Evolutionary conservation across 768 basidiomycete species (phyloP).

Genomic region (Phanerochaete carnosa): DNA sequence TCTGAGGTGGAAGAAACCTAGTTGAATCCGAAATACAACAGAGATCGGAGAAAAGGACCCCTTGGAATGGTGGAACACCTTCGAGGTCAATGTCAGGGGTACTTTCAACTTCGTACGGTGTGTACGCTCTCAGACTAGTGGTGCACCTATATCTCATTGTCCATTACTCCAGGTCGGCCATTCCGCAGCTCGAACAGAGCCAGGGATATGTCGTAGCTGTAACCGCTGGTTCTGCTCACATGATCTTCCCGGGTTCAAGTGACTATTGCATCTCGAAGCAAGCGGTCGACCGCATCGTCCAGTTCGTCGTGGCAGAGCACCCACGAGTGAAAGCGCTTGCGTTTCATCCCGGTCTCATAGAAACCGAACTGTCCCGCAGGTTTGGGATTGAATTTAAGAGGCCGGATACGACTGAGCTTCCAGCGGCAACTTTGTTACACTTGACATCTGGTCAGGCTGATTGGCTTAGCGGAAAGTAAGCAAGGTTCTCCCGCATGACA

Average conservation of each 20-base stretch:
- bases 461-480: neutral
- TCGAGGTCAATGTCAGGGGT: slow-evolving; percentile 9
- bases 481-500: neutral
- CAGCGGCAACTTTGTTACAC: neutral
- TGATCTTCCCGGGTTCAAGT: neutral
- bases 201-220: neutral
- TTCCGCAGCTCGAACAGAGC: neutral
- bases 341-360: neutral
- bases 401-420: neutral
- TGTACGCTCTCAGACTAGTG: neutral
- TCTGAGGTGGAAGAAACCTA: too few species aligned
- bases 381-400: neutral
- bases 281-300: neutral
- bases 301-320: neutral
- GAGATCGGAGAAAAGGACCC: slow-evolving; percentile 2
- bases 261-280: slow-evolving; percentile 1
- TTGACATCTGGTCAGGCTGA: neutral
- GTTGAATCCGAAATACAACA: neutral
- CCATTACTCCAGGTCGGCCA: neutral
- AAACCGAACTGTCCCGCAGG: neutral
- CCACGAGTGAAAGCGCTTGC: neutral
- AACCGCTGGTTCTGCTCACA: neutral
- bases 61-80: slow-evolving; percentile 8
- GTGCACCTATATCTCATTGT: neutral
- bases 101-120: slow-evolving; percentile 2